A percentile compares a stretch with the other conserved stretches of the same genome.
Evolutionary conservation across 2,329 filamentous ascomycete genomes (phyloP).

Genomic region (Rutstroemia sp.): DNA sequence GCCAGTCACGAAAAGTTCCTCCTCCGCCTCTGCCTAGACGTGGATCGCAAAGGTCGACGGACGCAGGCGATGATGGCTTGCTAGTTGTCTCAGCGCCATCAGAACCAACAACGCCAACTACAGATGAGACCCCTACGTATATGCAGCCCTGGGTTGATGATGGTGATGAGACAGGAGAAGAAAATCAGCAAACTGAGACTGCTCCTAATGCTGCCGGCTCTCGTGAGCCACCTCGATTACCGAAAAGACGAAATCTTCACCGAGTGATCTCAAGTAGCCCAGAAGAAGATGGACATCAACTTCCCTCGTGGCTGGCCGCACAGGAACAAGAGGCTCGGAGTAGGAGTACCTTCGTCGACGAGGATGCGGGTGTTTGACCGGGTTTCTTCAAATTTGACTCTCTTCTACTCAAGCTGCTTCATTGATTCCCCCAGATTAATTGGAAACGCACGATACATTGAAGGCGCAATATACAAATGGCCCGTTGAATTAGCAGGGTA

Average conservation of each 20-base stretch:
- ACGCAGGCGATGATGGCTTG: conserved; percentile 41
- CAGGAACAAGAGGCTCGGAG: conserved; percentile 30
- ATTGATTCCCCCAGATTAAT: neutral
- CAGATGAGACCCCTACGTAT: conserved; percentile 30
- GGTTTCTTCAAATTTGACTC: neutral
- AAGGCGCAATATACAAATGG: too few species aligned
- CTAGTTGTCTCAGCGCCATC: conserved; percentile 62
- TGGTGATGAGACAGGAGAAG: conserved; percentile 23
- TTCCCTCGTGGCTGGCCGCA: conserved; percentile 29
- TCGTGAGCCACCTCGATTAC: conserved; percentile 16
- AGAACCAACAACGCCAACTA: conserved; percentile 45
- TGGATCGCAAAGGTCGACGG: conserved; percentile 8
- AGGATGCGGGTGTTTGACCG: conserved; percentile 21
- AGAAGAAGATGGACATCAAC: conserved; percentile 27
- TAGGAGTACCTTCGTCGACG: conserved; percentile 28
- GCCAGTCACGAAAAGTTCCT: conserved; percentile 20
- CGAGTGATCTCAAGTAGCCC: conserved; percentile 24
- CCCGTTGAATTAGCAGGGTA: too few species aligned
- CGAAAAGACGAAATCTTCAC: conserved; percentile 20
- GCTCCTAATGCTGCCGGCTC: neutral
- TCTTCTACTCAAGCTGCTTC: neutral
- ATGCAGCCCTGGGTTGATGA: conserved; percentile 33
- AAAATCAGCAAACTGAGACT: neutral
- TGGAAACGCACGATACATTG: neutral
- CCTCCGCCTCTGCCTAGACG: conserved; percentile 41